Base-by-base conservation (phyloP, 1,284 basidiomycete genomes). In the Golubevia sp. region DNA sequence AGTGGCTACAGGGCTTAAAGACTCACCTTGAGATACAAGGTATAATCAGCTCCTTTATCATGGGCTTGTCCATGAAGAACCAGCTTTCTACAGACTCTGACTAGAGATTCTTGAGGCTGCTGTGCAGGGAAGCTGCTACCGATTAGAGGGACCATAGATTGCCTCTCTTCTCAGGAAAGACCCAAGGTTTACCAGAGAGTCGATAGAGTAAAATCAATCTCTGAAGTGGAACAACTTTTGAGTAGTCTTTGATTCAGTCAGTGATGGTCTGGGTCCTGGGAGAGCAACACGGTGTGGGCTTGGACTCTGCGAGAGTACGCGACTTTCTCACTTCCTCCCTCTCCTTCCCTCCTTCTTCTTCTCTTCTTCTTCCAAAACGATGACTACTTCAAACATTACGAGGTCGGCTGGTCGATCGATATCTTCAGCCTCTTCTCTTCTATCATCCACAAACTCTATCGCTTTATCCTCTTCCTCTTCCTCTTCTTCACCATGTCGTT, bases 81-180 rank as follows among this genome's bases (percentile, higher is more conserved):
- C 30, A 71, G 62, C 58, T 69, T 71, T 55, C 68, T 66, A 59
- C 70, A 69, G 44, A 71, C 59, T 34, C 68, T 3, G 24, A 34
- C n/a, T 3, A 26, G 53, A n/a, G n/a, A n/a, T n/a, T n/a, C n/a
- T n/a, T n/a, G n/a, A n/a, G n/a, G n/a, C n/a, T n/a, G n/a, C n/a
- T n/a, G n/a, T n/a, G n/a, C n/a, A n/a, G n/a, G n/a, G n/a, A n/a
- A n/a, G n/a, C n/a, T n/a, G n/a, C n/a, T n/a, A n/a, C n/a, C n/a
- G n/a, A n/a, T n/a, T n/a, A n/a, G n/a, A n/a, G n/a, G n/a, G n/a
- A n/a, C n/a, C n/a, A n/a, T n/a, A n/a, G n/a, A n/a, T n/a, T n/a
- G n/a, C n/a, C n/a, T n/a, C n/a, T n/a, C n/a, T n/a, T n/a, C n/a
- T n/a, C n/a, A n/a, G n/a, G n/a, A n/a, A n/a, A n/a, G n/a, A n/a